A percentile compares a stretch with the other conserved stretches of the same genome.
phyloP scores from a whole-genome alignment of 805 yeast species.

The Saturnispora sekii region DNA sequence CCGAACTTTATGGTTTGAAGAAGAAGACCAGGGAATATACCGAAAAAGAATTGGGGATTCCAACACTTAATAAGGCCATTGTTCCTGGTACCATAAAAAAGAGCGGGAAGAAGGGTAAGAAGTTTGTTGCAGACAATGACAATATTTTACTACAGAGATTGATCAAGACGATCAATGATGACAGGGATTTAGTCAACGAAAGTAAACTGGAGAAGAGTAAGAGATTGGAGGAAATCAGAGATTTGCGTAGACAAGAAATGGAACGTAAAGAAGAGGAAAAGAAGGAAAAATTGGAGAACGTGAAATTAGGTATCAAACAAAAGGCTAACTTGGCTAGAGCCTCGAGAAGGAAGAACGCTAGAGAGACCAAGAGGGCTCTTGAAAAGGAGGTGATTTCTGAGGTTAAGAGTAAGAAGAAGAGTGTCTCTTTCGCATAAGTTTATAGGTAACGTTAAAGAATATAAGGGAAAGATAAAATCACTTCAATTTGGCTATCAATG shows the following conservation, averaged over 20 bases:
- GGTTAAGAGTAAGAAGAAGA: constrained; percentile 29
- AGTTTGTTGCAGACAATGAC: constrained; percentile 65
- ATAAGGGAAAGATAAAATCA: background rate
- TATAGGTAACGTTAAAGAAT: background rate
- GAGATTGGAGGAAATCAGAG: constrained; percentile 84
- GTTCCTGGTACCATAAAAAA: constrained; percentile 67
- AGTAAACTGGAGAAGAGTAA: constrained; percentile 85
- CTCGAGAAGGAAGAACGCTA: constrained; percentile 51
- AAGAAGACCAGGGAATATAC: constrained; percentile 47
- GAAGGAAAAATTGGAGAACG: constrained; percentile 57
- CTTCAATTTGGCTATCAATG: background rate
- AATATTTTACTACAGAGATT: constrained; percentile 53
- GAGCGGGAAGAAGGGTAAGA: constrained; percentile 81
- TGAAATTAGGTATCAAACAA: constrained; percentile 65
- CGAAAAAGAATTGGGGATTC: constrained; percentile 74
- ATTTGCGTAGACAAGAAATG: constrained; percentile 74
- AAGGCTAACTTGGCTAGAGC: constrained; percentile 65
- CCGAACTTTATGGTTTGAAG: constrained; percentile 60
- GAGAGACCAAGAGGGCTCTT: constrained; percentile 21
- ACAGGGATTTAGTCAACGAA: constrained; percentile 67
- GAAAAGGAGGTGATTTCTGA: constrained; percentile 17
- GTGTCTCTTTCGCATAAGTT: constrained; percentile 40
- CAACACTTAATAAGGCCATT: constrained; percentile 71
- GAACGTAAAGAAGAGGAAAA: constrained; percentile 74
- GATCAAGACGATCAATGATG: constrained; percentile 73